Percentiles rank a stretch among this genome's conserved stretches.
phyloP scores from a whole-genome alignment of 495 filamentous ascomycete genomes.

The Lasiosphaeriaceae sp. region DNA sequence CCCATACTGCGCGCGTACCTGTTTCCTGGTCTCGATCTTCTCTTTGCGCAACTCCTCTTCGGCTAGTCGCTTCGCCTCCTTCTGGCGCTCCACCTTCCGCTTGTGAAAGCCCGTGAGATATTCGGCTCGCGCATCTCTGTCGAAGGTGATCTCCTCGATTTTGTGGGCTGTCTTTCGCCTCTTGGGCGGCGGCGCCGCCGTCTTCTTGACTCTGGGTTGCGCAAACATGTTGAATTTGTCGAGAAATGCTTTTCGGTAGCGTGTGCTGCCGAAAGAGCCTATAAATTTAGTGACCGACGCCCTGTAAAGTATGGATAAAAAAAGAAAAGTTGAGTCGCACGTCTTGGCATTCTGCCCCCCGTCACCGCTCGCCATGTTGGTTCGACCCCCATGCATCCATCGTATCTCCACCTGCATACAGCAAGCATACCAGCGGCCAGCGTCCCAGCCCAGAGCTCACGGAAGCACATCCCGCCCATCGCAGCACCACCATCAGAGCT shows the following conservation, averaged over 20 bases:
- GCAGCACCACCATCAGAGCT: slow-evolving; percentile 3
- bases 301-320: not conserved
- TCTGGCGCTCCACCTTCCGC: slow-evolving; percentile 78
- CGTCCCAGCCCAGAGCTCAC: not conserved
- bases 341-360: not conserved
- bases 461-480: slow-evolving; percentile 8
- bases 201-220: slow-evolving; percentile 47
- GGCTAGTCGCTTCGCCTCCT: slow-evolving; percentile 76
- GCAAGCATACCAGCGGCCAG: not conserved
- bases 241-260: slow-evolving; percentile 12
- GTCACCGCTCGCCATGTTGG: not conserved
- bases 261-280: slow-evolving; percentile 20
- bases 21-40: slow-evolving; percentile 64
- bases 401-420: not conserved
- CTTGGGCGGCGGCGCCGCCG: slow-evolving; percentile 52
- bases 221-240: slow-evolving; percentile 37
- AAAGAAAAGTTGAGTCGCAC: not conserved
- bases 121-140: slow-evolving; percentile 68
- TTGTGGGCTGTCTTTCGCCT: slow-evolving; percentile 57
- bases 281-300: slow-evolving; percentile 14
- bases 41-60: slow-evolving; percentile 69
- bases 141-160: slow-evolving; percentile 80
- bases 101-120: slow-evolving; percentile 96
- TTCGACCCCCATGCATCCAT: not conserved
- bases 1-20: slow-evolving; percentile 50